Evolutionary conservation across 495 filamentous ascomycete genomes (phyloP).

Genomic region (Aspergillus conjunctus): DNA sequence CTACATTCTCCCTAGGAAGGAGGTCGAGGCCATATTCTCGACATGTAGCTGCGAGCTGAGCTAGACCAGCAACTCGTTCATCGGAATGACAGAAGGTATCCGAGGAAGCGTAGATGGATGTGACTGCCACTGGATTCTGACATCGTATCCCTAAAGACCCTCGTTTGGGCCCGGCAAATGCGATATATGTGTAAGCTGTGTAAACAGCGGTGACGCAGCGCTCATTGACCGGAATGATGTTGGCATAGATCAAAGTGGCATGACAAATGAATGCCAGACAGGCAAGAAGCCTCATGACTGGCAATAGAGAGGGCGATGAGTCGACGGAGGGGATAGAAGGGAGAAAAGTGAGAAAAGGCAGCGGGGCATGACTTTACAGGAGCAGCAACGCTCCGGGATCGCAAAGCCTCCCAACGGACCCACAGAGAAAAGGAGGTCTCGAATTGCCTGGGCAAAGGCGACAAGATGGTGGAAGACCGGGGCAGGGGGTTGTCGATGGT

Average conservation of each 20-base stretch:
- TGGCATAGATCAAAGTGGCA: not conserved
- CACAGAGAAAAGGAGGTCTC: not conserved
- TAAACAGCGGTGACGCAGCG: conserved; percentile 43
- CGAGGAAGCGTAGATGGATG: conserved; percentile 44
- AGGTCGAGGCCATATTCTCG: conserved; percentile 32
- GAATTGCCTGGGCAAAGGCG: not conserved
- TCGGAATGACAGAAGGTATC: conserved; percentile 35
- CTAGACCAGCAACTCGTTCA: conserved; percentile 33
- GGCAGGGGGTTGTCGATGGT: not conserved
- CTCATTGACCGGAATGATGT: conserved; percentile 30
- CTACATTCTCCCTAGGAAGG: conserved; percentile 35
- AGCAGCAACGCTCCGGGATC: not conserved
- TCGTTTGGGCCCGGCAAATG: conserved; percentile 33
- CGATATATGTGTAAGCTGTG: conserved; percentile 42
- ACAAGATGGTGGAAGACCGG: not conserved
- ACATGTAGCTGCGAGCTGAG: conserved; percentile 30
- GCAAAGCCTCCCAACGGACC: not conserved
- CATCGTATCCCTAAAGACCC: conserved; percentile 36
- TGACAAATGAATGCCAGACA: not conserved
- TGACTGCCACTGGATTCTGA: conserved; percentile 37
- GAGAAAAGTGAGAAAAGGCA: not conserved
- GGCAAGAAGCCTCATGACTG: conserved; percentile 6
- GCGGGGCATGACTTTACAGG: conserved; percentile 12
- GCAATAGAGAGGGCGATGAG: not conserved
- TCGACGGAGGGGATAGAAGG: not conserved